Conservation (phyloP, 768 basidiomycete genomes). For the Tricholoma furcatifolium region DNA sequence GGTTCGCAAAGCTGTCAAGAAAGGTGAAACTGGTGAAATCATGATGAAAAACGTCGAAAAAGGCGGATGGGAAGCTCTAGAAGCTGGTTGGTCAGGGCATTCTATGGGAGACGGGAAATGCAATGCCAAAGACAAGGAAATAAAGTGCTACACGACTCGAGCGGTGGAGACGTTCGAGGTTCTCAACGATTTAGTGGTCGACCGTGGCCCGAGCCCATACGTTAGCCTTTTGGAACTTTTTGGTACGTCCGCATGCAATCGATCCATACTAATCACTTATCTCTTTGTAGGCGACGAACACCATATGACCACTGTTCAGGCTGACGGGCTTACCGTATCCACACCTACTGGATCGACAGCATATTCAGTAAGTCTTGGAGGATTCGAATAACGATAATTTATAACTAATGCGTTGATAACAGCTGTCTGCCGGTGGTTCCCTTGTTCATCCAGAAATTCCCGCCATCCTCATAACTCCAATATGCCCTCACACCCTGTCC, state of each 20-base stretch:
- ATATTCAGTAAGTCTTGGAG: constrained; percentile 72
- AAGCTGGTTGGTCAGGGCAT: constrained; percentile 64
- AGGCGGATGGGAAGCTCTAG: constrained; percentile 95
- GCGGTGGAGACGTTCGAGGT: constrained; percentile 96
- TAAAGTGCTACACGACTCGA: constrained; percentile 95
- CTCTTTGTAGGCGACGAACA: constrained; percentile 83
- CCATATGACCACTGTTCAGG: constrained; percentile 99
- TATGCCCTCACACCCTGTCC: constrained; percentile 97
- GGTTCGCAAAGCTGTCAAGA: constrained; percentile 82
- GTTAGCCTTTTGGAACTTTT: constrained; percentile 95
- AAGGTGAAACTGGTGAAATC: constrained; percentile 92
- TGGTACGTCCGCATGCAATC: constrained; percentile 52
- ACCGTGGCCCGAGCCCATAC: constrained; percentile 96
- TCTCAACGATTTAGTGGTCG: constrained; percentile 95
- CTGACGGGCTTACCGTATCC: constrained; percentile 92
- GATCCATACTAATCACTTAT: neutral
- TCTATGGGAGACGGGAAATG: constrained; percentile 42
- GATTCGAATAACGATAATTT: neutral
- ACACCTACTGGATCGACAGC: constrained; percentile 99
- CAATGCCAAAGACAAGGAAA: constrained; percentile 84
- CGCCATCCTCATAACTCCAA: constrained; percentile 92
- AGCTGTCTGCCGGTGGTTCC: constrained; percentile 95
- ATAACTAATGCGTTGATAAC: constrained; percentile 9
- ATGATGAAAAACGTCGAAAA: constrained; percentile 92
- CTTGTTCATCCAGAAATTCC: constrained; percentile 98